Base-by-base conservation (phyloP, 2,329 filamentous ascomycete genomes). In the Epichloe gansuensis region DNA sequence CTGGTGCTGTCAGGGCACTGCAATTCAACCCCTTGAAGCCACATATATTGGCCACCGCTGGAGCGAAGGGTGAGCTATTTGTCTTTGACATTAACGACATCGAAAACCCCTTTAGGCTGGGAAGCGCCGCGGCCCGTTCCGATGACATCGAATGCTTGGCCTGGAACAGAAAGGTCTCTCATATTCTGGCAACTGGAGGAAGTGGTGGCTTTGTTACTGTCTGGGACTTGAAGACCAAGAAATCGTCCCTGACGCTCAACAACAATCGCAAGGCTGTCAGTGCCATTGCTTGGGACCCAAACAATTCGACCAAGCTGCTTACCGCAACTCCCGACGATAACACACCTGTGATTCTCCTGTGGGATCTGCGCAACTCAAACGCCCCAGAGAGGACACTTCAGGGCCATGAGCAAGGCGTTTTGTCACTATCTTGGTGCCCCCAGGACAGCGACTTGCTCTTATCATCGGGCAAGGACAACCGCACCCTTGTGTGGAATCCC, bases 211-310 rank as follows among this genome's bases (percentile, higher is more conserved):
- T 97, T 63, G 90, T 97, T 38, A 97, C 93, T 2, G 91, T 98
- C 17, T 98, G 93, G 93, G 93, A 98, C 71, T 78, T 97, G 58
- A 96, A 95, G 75, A 89, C 88, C 12, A 97, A 95, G 79, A 96
- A 95, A 72, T 89, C 95, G 60, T 96, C 90, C 52, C 74, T 98
- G 69, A 96, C 90, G 38, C 75, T 98, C 58, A 98, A 96, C 74
- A 93, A 94, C 65, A 93, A 88, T 64, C 82, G 93, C 56, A 98
- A 96, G 71, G 78, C 90, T 51, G 89, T 97, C 62, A 96, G 90
- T 69, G 85, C 94, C 54, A 89, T 98, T 60, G 90, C 90, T 12
- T 98, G 93, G 93, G 93, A 98, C 63, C 94, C 93, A 1, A 88
- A 93, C 63, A 91, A 88, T 71, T 85, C 91, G 45, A 98, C 94